Percentiles rank a stretch among this genome's conserved stretches.
These are phyloP conservation scores for Pythium vanterpoolii DNA, from an alignment of 352 stramenopile genomes.

Conservation along the genomic window DNA sequence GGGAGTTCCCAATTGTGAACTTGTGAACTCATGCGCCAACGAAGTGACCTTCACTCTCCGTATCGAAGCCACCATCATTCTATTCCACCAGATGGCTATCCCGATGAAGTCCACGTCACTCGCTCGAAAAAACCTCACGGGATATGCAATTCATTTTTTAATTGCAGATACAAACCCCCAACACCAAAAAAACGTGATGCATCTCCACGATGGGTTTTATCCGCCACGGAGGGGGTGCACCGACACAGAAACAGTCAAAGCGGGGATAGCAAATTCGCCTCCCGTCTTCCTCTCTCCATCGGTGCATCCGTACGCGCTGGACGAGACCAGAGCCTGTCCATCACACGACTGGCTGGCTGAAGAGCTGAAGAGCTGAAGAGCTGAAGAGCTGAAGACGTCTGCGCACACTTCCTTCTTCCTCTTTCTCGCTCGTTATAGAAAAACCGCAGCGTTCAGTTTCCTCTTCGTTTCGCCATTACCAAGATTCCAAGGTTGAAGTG, in stretches of 20 bases:
- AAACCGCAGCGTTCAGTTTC: neutral
- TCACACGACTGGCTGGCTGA: too few species aligned
- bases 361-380: too few species aligned
- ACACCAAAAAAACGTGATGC: neutral
- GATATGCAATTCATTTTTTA: conserved; percentile 22
- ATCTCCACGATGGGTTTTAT: conserved; percentile 22
- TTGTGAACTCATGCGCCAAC: too few species aligned
- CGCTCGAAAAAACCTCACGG: conserved; percentile 7
- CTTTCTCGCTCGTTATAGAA: neutral
- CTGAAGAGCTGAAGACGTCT: too few species aligned
- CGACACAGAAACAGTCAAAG: conserved; percentile 18
- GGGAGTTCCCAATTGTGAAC: too few species aligned
- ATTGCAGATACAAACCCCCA: conserved; percentile 14
- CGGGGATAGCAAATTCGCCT: neutral
- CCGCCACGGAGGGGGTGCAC: neutral
- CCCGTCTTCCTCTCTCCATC: neutral
- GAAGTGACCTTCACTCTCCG: neutral
- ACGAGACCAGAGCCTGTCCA: neutral
- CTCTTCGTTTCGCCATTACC: neutral
- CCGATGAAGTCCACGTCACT: conserved; percentile 17
- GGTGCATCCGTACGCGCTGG: neutral
- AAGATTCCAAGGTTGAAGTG: conserved; percentile 25
- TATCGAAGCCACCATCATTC: conserved; percentile 9
- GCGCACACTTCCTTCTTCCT: too few species aligned
- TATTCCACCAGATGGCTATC: neutral